A percentile compares a stretch with the other conserved stretches of the same genome.
phyloP scores from a whole-genome alignment of 139 green algal species.

The Chlorella sp. region DNA sequence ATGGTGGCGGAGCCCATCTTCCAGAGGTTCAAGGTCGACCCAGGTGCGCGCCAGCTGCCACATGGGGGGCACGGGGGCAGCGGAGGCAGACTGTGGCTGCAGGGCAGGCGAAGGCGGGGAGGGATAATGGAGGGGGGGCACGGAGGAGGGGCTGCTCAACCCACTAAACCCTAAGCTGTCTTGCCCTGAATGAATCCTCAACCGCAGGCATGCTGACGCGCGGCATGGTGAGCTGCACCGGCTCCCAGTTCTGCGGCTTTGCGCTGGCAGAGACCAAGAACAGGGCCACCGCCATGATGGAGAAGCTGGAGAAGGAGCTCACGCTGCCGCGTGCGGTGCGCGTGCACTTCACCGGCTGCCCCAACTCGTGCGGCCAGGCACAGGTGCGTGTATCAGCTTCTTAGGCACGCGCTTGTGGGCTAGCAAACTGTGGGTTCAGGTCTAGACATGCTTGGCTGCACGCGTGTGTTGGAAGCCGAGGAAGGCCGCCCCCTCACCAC shows the following conservation, averaged over 20 bases:
- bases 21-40: conserved; percentile 52
- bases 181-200: neutral
- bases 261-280: conserved; percentile 95
- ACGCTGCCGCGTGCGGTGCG: conserved; percentile 72
- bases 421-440: neutral
- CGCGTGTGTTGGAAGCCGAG: neutral
- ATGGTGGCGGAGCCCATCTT: conserved; percentile 89
- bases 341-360: conserved; percentile 98
- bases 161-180: neutral
- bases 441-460: neutral
- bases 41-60: too few relatives aligned
- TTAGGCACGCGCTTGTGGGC: neutral
- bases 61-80: too few relatives aligned
- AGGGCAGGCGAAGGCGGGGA: neutral
- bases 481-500: too few relatives aligned
- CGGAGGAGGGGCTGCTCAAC: neutral
- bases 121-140: neutral
- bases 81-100: neutral
- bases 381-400: conserved; percentile 48
- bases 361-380: conserved; percentile 95
- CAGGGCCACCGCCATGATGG: conserved; percentile 12
- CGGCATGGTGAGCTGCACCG: conserved; percentile 85
- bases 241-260: conserved; percentile 93
- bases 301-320: conserved; percentile 73
- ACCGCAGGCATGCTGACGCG: conserved; percentile 38